These are phyloP conservation scores for Phlebopus sp. DNA, from an alignment of 1,284 basidiomycete species.

Conservation along the genomic window DNA sequence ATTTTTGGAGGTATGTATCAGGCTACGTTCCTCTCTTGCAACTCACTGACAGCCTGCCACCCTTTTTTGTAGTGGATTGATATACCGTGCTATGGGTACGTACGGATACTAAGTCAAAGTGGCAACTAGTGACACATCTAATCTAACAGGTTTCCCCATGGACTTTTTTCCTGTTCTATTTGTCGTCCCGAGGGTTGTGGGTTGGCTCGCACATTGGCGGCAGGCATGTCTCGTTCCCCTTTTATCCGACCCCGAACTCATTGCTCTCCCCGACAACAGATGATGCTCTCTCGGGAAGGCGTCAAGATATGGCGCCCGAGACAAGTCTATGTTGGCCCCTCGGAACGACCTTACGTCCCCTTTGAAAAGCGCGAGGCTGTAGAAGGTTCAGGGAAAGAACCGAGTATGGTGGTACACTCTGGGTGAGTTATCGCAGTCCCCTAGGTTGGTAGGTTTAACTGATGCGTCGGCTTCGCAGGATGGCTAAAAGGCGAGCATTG, in stretches of 20 bases:
- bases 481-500: conserved; percentile 73
- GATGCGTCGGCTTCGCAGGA: conserved; percentile 41
- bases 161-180: conserved; percentile 92
- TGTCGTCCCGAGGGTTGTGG: conserved; percentile 84
- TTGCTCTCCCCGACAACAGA: conserved; percentile 39
- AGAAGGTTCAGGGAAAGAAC: conserved; percentile 52
- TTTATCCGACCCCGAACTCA: not conserved
- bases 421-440: conserved; percentile 54
- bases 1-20: conserved; percentile 60
- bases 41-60: not conserved
- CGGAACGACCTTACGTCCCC: conserved; percentile 70
- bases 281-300: conserved; percentile 84
- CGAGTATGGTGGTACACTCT: conserved; percentile 67
- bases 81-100: conserved; percentile 85
- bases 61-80: conserved; percentile 58
- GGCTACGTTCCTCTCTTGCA: not conserved
- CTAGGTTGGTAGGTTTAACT: conserved; percentile 45
- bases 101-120: not conserved
- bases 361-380: conserved; percentile 58
- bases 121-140: conserved; percentile 1
- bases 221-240: conserved; percentile 44
- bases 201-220: conserved; percentile 87
- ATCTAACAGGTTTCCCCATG: conserved; percentile 68
- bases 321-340: conserved; percentile 77
- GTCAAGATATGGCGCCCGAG: conserved; percentile 90